Evolutionary conservation across 257 asterid species (phyloP), one percentile per base, ranked within the genome.

Genomic region (Oldenlandia corymbosa): DNA sequence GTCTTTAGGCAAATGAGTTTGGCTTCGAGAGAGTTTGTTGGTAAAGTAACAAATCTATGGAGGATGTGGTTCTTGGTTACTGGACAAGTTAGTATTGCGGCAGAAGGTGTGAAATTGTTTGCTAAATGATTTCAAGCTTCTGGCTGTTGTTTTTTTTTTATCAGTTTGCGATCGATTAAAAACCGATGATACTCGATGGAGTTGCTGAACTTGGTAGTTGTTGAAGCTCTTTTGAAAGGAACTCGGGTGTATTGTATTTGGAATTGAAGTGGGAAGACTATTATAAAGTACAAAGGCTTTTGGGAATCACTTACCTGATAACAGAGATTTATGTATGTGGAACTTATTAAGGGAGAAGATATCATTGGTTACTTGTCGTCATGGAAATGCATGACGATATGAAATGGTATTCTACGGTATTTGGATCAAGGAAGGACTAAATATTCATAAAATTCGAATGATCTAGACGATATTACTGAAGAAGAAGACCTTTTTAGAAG

Each of bases 91-190:
- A 45, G 24, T 26, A 31, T 30, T 28, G 39, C 24, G 14, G 26
- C 17, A 64, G 32, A 60, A 45, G 39, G 55, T 45, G 56, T 28
- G 27, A 31, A 56, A 24, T 56, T 54, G 39, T 54, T 56, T 31
- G 43, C 43, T 17, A 9, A 18, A 43, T 27, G 52, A 24, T 14
- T 47, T 30, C 46, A 50, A 7, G 36, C 32, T 64, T 64, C 54
- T 7, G 23, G 60, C 41, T 21, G 50, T 23, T 64, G 45, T n/a
- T n/a, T n/a, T n/a, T 37, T 64, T 64, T 51, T 64, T n/a, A 52
- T 24, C 30, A 43, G 7, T 39, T 53, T 59, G 51, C 46, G 52
- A 18, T 41, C 23, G 21, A 36, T 34, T 64, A 41, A 14, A 21
- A 21, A 28, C n/a, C 30, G 32, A 6, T 39, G 11, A 50, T 43